A percentile compares a stretch with the other conserved stretches of the same genome.
Evolutionary conservation across 257 asterid genomes (phyloP).

Genomic region (Anisodus acutangulus): DNA sequence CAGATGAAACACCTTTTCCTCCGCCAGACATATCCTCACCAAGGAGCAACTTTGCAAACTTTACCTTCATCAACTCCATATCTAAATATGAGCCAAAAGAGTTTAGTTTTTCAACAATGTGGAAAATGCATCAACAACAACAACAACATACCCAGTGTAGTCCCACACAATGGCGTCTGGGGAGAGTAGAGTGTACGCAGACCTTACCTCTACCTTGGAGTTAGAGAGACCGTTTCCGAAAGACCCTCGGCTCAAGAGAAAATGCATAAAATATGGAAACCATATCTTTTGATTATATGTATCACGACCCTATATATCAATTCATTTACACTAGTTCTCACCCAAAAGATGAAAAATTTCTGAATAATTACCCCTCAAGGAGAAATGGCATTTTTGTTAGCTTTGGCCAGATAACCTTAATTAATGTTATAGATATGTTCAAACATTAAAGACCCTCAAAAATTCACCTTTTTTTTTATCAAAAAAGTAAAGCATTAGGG

Average conservation of each 20-base stretch:
- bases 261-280: not conserved
- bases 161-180: no score
- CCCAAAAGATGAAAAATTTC: not conserved
- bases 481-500: not conserved
- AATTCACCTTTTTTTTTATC: not conserved
- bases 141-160: no score
- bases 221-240: no score
- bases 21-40: constrained; percentile 99
- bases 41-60: constrained; percentile 82
- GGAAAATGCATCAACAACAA: not conserved
- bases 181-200: no score
- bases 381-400: not conserved
- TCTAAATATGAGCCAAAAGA: constrained; percentile 40
- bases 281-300: not conserved
- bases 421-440: not conserved
- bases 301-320: not conserved
- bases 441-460: not conserved
- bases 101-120: not conserved
- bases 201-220: no score
- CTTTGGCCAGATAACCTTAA: constrained; percentile 8
- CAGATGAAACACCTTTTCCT: constrained; percentile 95
- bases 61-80: constrained; percentile 84
- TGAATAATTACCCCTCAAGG: not conserved
- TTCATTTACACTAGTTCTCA: not conserved
- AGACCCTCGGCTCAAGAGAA: no score